Base-by-base conservation (phyloP, 352 stramenopile species). In the Aphanomyces cochlioides region DNA sequence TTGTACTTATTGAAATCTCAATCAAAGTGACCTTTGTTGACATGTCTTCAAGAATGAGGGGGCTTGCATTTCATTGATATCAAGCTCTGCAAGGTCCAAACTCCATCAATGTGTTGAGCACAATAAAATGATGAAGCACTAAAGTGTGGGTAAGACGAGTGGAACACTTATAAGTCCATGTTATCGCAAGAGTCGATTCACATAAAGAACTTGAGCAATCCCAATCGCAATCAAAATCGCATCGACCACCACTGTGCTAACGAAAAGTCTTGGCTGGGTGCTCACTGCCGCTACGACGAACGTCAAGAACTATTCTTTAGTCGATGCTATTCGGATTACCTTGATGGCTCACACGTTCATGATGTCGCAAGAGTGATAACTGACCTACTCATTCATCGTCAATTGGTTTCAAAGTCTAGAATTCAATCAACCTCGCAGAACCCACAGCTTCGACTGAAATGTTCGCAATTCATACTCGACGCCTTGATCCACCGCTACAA, bases 191-290 rank as follows among this genome's bases (percentile, higher is more conserved):
- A 61, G 21, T 41, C 36, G 19, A 7, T 37, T 12, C 17, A 61
- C 54, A 38, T 61, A 61, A 38, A 61, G 36, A 21, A 61, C 54
- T 39, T 61, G 54, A 12, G 54, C 54, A 12, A 61, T 10, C 6
- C 54, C 54, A 21, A 61, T 61, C 6, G 54, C 54, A 36, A 61
- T 39, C 17, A 61, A 39, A 19, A 61, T 36, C 19, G 8, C 17
- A 36, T 61, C 36, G 17, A 61, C 54, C 28, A 61, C 5, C 28
- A 61, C 13, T 12, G 7, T 61, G 17, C 19, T 38, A 19, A 37
- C 19, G 6, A 61, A 61, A 37, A 61, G 17, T 21, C 17, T n/a
- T 12, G 54, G n/a, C 8, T 61, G 19, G 1, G 54, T 36, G 54
- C 54, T 61, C 6, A 2, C 54, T 17, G 54, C 54, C 7, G 36